Conservation (phyloP, 192 early-diverging fungal species). For the Umbelopsis ramanniana region DNA sequence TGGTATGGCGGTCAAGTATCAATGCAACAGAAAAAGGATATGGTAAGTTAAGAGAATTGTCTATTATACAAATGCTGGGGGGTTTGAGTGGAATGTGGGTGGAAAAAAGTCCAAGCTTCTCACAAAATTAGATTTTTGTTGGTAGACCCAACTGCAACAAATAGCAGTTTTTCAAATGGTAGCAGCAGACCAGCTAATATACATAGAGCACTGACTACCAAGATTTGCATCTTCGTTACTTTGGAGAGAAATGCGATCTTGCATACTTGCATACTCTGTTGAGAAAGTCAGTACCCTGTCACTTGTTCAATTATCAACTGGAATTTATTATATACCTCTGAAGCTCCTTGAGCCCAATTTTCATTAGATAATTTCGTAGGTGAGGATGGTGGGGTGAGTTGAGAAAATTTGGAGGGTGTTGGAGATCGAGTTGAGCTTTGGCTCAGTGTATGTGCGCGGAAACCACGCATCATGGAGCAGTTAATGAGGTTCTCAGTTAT, state of each 20-base stretch:
- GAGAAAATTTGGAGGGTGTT: constrained; percentile 28
- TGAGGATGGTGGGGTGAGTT: constrained; percentile 13
- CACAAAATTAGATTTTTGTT: constrained; percentile 10
- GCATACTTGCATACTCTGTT: neutral
- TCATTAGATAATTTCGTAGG: constrained; percentile 7
- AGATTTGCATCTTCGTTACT: constrained; percentile 48
- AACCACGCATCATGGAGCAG: constrained; percentile 33
- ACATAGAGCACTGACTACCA: constrained; percentile 43
- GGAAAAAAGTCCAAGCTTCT: neutral
- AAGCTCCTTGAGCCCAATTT: neutral
- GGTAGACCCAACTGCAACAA: constrained; percentile 25
- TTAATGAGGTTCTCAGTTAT: constrained; percentile 47
- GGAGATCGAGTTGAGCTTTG: constrained; percentile 33
- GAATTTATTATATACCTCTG: constrained; percentile 8
- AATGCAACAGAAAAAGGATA: neutral
- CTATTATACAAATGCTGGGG: constrained; percentile 11
- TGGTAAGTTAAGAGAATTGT: neutral
- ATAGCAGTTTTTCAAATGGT: constrained; percentile 41
- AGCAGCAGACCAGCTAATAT: constrained; percentile 44
- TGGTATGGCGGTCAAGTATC: neutral
- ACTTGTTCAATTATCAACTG: constrained; percentile 11
- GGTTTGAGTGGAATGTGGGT: neutral
- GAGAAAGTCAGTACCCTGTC: neutral
- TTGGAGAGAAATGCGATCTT: constrained; percentile 28
- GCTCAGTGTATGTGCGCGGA: constrained; percentile 11